Base-by-base conservation (phyloP, 1,139 yeast species). In the Candida glucosophila region DNA sequence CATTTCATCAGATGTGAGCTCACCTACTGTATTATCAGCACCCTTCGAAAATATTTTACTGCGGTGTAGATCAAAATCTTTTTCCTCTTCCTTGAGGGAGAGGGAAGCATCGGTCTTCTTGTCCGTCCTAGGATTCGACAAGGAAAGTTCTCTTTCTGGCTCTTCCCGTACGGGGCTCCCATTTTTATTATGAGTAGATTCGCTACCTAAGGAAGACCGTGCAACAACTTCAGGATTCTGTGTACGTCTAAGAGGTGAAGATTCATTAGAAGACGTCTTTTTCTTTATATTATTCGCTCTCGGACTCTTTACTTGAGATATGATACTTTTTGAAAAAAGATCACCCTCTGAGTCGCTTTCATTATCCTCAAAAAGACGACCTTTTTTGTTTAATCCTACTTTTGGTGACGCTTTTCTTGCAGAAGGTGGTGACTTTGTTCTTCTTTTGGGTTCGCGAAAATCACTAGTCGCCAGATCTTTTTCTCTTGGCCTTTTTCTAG, bases 41-140 rank as follows among this genome's bases (percentile, higher is more conserved):
- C 24, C 12, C 20, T 17, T 7, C 19, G 19, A 23, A 26, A 40
- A 43, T 12, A 49, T 46, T 21, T 35, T 33, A 6, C 35, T 33
- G 23, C 46, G 37, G 16, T 33, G 36, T 15, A 37, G 29, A 30
- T 52, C 54, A 28, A 50, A 55, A 32, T 44, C 40, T 6, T 30
- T 32, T 5, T 39, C 37, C 27, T 55, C 59, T 15, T 52, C 56
- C 17, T 43, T 37, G 11, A 44, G 25, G 1, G 50, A 34, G 18
- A 16, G 8, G n/a, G 18, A 8, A 16, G 18, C n/a, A 8, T 16
- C n/a, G n/a, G 8, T n/a, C 8, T 16, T 16, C 18, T 16, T 16
- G 8, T n/a, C n/a, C 8, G 18, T 8, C n/a, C 18, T 16, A 16
- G 9, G 9, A 16, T 8, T 8, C 18, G 18, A 16, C 8, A 16